Conservation (phyloP, 2,329 filamentous ascomycete species). For the Leptosphaerulina australis region DNA sequence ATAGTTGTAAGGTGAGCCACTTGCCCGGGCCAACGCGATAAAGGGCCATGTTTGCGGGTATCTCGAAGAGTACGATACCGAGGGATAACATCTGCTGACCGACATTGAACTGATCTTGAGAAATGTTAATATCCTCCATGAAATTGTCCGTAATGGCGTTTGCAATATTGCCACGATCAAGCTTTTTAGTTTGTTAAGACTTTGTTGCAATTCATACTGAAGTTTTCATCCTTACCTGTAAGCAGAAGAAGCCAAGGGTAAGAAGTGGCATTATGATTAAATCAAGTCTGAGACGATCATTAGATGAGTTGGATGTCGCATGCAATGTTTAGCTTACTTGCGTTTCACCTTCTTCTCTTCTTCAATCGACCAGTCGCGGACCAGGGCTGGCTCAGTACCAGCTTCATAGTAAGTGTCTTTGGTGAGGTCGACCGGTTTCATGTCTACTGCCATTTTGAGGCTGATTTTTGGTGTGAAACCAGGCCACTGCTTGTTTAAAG, state of each 20-base stretch:
- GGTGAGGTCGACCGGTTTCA: constrained; percentile 15
- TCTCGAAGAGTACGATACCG: constrained; percentile 70
- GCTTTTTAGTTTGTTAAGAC: constrained; percentile 11
- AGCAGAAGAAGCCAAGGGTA: constrained; percentile 43
- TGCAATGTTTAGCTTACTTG: constrained; percentile 27
- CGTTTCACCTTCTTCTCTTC: constrained; percentile 42
- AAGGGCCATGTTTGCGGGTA: constrained; percentile 50
- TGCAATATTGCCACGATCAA: constrained; percentile 53
- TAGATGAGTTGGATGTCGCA: background rate
- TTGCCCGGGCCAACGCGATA: constrained; percentile 45
- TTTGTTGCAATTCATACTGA: background rate
- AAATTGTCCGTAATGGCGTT: constrained; percentile 39
- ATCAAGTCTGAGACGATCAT: constrained; percentile 14
- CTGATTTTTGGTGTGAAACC: background rate
- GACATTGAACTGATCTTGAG: constrained; percentile 36
- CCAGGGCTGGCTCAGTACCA: background rate
- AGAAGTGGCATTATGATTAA: constrained; percentile 41
- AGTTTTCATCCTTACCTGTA: constrained; percentile 19
- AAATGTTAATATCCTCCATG: constrained; percentile 33
- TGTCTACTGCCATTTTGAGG: constrained; percentile 7
- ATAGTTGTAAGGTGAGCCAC: constrained; percentile 51
- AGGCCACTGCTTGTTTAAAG: background rate
- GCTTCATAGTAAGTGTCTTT: constrained; percentile 5
- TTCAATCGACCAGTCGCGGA: constrained; percentile 33
- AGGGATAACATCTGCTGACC: constrained; percentile 67